phyloP scores from a whole-genome alignment of 176 grass and related monocot species.

The Triticum dicoccoides region DNA sequence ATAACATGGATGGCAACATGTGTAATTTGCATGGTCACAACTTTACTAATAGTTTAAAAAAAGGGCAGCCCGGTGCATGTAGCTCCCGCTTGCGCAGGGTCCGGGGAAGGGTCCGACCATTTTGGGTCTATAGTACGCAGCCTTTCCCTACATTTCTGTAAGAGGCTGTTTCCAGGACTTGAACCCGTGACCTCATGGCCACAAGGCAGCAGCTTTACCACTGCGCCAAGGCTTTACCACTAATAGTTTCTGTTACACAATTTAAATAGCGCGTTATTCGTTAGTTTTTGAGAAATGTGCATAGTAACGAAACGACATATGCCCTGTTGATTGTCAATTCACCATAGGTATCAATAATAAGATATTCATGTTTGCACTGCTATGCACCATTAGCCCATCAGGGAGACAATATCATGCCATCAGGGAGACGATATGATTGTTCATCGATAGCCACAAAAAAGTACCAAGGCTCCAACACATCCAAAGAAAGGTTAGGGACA shows the following conservation, averaged over 20 bases:
- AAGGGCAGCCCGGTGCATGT: no score
- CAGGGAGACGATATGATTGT: slow-evolving; percentile 5
- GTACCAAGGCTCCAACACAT: slow-evolving; percentile 2
- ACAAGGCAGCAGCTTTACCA: no score
- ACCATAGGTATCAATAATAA: background rate
- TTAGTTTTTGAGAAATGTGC: background rate
- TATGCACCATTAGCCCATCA: slow-evolving; percentile 22
- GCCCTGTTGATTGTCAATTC: background rate
- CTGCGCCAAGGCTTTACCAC: no score
- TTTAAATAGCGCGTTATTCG: background rate
- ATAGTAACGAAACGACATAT: background rate
- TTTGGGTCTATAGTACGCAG: no score
- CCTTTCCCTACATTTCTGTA: no score
- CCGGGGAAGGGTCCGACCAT: no score
- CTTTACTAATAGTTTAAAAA: background rate
- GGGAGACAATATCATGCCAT: slow-evolving; percentile 26
- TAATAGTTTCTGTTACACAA: background rate
- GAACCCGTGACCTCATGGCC: no score
- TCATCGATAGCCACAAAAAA: slow-evolving; percentile 12
- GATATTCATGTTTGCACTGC: background rate
- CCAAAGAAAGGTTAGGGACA: background rate
- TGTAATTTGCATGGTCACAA: background rate
- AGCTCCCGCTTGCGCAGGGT: no score
- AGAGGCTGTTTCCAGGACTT: no score
- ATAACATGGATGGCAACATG: background rate